phyloP scores from a whole-genome alignment of 495 filamentous ascomycete genomes.

The Neurospora sp. region DNA sequence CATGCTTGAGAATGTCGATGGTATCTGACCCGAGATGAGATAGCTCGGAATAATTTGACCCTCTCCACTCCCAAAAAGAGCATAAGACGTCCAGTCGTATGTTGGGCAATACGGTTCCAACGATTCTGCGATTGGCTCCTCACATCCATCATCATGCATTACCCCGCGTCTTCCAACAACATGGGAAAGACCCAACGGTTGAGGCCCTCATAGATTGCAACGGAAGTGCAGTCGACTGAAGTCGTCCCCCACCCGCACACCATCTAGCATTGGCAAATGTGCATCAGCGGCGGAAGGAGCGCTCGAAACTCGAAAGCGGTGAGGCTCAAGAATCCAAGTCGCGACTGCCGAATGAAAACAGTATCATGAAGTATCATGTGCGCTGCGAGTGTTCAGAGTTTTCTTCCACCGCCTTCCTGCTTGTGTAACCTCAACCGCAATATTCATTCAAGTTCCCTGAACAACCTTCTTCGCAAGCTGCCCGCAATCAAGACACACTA shows the following conservation, averaged over 20 bases:
- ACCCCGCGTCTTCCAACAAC: no score
- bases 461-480: neutral
- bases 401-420: neutral
- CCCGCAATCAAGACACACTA: neutral
- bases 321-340: neutral
- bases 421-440: neutral
- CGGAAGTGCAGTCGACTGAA: neutral
- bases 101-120: neutral
- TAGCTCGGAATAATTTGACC: no score
- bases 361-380: neutral
- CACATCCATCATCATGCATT: no score
- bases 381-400: neutral
- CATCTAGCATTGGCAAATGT: neutral
- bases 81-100: no score
- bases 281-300: neutral
- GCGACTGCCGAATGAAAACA: neutral
- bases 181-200: neutral
- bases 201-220: neutral
- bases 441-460: neutral
- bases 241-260: neutral
- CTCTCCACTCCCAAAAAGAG: no score
- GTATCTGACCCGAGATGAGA: neutral
- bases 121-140: neutral
- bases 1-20: no score
- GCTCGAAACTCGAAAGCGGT: neutral